These are phyloP conservation scores for Venturiaceae sp. DNA, from an alignment of 2,329 filamentous ascomycete genomes.

Conservation along the genomic window DNA sequence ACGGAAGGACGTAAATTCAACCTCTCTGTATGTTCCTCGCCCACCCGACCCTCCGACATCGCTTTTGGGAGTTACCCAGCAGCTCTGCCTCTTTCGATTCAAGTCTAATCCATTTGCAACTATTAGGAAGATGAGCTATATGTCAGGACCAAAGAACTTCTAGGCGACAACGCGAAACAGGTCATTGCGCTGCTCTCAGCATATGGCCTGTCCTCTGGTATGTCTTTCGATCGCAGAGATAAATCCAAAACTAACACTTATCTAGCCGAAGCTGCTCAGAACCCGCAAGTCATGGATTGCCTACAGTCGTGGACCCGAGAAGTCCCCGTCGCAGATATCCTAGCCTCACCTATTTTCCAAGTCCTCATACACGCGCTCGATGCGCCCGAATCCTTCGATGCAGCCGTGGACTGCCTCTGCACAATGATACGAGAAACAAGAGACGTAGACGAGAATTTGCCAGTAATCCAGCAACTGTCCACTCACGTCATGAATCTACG, in stretches of 20 bases:
- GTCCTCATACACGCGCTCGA: constrained; percentile 70
- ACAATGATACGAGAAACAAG: constrained; percentile 84
- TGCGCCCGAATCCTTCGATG: constrained; percentile 68
- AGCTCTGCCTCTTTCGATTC: not conserved
- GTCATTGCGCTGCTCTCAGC: constrained; percentile 81
- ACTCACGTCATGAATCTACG: constrained; percentile 68
- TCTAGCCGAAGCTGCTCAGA: constrained; percentile 66
- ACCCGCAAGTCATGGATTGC: constrained; percentile 86
- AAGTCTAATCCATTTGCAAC: constrained; percentile 29
- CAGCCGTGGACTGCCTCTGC: constrained; percentile 86
- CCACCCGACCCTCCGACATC: constrained; percentile 24
- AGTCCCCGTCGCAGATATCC: constrained; percentile 73
- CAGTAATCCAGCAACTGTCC: constrained; percentile 72
- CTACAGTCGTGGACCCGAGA: constrained; percentile 96
- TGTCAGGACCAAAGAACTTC: constrained; percentile 74
- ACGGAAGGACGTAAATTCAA: constrained; percentile 99
- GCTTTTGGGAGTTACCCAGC: not conserved
- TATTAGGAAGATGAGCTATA: constrained; percentile 88
- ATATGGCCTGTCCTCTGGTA: constrained; percentile 87
- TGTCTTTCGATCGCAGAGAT: constrained; percentile 20
- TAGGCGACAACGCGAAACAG: constrained; percentile 82
- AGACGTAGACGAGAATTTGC: constrained; percentile 84
- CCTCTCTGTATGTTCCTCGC: constrained; percentile 73
- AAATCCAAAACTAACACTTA: not conserved
- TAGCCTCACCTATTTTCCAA: constrained; percentile 75